A percentile compares a stretch with the other conserved stretches of the same genome.
Conservation (phyloP, 2,329 filamentous ascomycete genomes). For the Stagonosporopsis tanaceti region DNA sequence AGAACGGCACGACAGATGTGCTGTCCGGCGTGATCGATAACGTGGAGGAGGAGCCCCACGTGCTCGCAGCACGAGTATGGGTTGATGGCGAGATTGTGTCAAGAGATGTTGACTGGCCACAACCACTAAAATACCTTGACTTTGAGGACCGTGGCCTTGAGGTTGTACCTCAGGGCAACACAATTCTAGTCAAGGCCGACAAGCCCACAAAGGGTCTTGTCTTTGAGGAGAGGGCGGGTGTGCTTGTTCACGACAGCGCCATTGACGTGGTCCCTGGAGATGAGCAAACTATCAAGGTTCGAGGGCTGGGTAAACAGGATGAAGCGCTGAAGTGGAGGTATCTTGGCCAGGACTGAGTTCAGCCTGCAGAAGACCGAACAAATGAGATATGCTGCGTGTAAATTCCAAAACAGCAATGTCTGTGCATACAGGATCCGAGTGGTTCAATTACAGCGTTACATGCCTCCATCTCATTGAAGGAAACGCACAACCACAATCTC, state of each 20-base stretch:
- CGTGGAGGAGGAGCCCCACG: constrained; percentile 61
- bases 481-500: neutral
- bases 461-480: constrained; percentile 13
- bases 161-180: constrained; percentile 51
- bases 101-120: constrained; percentile 67
- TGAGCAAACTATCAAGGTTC: constrained; percentile 58
- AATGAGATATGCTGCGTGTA: constrained; percentile 12
- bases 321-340: constrained; percentile 55
- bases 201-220: constrained; percentile 68
- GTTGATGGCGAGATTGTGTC: constrained; percentile 60
- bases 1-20: constrained; percentile 65
- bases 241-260: constrained; percentile 63
- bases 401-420: constrained; percentile 4
- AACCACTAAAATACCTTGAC: constrained; percentile 67
- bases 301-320: constrained; percentile 51
- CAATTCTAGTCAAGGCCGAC: constrained; percentile 56
- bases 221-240: constrained; percentile 65
- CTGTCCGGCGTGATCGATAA: constrained; percentile 62
- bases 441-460: constrained; percentile 3
- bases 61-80: constrained; percentile 64
- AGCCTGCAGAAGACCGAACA: constrained; percentile 4
- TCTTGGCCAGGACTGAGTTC: constrained; percentile 49
- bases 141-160: constrained; percentile 61
- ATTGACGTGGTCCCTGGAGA: constrained; percentile 68
- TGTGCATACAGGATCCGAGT: constrained; percentile 5